Base-by-base conservation (phyloP, 495 filamentous ascomycete genomes). In the Aspergillus incahuasiensis region DNA sequence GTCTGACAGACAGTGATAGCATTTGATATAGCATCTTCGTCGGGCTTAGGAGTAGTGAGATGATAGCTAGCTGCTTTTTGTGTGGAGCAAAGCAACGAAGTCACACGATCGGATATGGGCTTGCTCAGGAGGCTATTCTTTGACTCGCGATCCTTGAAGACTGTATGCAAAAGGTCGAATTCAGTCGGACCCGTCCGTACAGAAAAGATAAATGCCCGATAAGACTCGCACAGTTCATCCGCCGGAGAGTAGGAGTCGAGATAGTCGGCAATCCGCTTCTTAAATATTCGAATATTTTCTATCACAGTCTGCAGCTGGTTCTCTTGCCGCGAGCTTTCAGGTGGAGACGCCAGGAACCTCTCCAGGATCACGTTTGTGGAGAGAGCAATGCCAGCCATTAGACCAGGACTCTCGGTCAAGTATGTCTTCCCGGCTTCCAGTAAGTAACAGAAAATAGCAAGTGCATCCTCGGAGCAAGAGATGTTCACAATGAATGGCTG, bases 401-500 rank as follows among this genome's bases (percentile, higher is more conserved):
- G 95, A 1, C 84, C 82, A 6, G 89, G 87, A 0, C 76, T 73
- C 28, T 81, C 70, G 9, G 62, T 67, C 22, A 97, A 72, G 64
- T 94, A 86, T 19, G 71, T 52, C 16, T 74, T 78, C 6, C 95
- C 92, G 42, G 79, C 73, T 6, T 82, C 77, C 8, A 97, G 69
- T 2, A 99, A 78, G 64, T 96, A 97, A 73, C 90, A 90, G 40
- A 89, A 79, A 30, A 99, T 80, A 0, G 91, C 92, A 30, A 97
- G 71, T 5, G 89, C 84, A 74, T 99, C 94, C 59, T 96, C 89
- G n/a, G 91, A 87, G 67, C 92, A 97, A 63, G 91, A 83, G 2
- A 82, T 72, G 61, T 97, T 89, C 1, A 83, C 82, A 18, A 97
- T 76, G 57, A 89, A 96, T 1, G 86, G 85, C 16, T 86, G 78